Base-by-base conservation (phyloP, 1,284 basidiomycete species). In the Malassezia brasiliensis region DNA sequence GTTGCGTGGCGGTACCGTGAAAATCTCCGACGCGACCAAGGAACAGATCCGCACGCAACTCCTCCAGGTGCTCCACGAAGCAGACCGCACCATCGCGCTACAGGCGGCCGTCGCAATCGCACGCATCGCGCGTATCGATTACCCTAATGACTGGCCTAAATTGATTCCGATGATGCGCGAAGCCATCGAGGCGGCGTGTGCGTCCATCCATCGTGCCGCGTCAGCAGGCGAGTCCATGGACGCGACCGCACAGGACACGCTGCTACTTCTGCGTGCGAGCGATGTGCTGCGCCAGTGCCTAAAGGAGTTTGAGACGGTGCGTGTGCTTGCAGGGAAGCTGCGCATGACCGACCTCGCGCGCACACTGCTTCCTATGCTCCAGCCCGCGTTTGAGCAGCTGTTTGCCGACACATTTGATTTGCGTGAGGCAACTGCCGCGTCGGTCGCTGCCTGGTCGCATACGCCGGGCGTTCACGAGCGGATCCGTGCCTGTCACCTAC, bases 401-500 rank as follows among this genome's bases (percentile, higher is more conserved):
- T 73, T 73, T 37, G 47, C 53, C 38, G 66, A 69, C 39, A 66
- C 67, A 3, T 67, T 72, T 30, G 41, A 31, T 19, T 5, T 42
- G 42, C 34, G 4, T 45, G 49, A 47, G 25, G 56, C 54, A 1
- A 48, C 51, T 7, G 49, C 41, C 8, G 52, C 60, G 5, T 59
- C 64, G 17, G 52, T 63, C n/a, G 37, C 35, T 3, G 35, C 52
- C 2, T 74, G 70, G 72, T 62, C 68, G 7, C 54, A 56, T 11
- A 59, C 59, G 9, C 53, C 63, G 0, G 48, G 63, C 11, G 61
- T 60, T 0, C 47, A 62, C 10, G 65, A 68, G 52, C 62, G 64
- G 22, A 60, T 74, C 3, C 62, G 72, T 20, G 69, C 71, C 5
- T 62, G 65, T 36, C 72, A 74, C 39, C 62, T 74, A 69, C 88